phyloP scores from a whole-genome alignment of 495 filamentous ascomycete genomes.

The Pseudomonodictys pantanalensis region DNA sequence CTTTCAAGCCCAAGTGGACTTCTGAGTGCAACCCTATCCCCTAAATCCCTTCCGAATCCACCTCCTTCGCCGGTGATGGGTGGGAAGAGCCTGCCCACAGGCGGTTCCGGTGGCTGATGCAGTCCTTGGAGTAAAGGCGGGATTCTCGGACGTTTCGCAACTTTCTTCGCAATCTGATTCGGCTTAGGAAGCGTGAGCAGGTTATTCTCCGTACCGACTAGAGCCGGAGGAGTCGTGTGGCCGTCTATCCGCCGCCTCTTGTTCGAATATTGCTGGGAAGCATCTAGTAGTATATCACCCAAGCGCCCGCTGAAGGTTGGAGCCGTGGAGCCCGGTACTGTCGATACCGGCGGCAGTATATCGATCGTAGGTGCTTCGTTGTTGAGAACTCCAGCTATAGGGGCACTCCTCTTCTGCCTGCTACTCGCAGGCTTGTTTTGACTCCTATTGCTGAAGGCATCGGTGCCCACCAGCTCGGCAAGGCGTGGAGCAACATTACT shows the following conservation, averaged over 20 bases:
- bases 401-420: slow-evolving; percentile 21
- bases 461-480: too few species aligned
- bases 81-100: slow-evolving; percentile 39
- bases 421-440: background rate
- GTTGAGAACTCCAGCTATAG: slow-evolving; percentile 34
- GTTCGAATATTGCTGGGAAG: slow-evolving; percentile 6
- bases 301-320: slow-evolving; percentile 23
- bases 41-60: slow-evolving; percentile 14
- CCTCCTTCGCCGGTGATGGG: slow-evolving; percentile 34
- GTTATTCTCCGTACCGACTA: background rate
- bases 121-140: slow-evolving; percentile 41
- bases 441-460: too few species aligned
- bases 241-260: slow-evolving; percentile 22
- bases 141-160: slow-evolving; percentile 31
- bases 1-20: background rate
- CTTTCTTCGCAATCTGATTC: slow-evolving; percentile 19
- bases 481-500: background rate
- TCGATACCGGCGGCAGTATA: background rate
- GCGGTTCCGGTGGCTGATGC: slow-evolving; percentile 40
- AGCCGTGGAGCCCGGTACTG: background rate
- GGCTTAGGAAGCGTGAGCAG: slow-evolving; percentile 30
- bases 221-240: background rate
- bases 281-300: slow-evolving; percentile 22
- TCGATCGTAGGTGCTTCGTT: slow-evolving; percentile 1
- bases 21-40: slow-evolving; percentile 5